Evolutionary conservation across 2,329 filamentous ascomycete species (phyloP).

Genomic region (Tetracladium maxilliforme): DNA sequence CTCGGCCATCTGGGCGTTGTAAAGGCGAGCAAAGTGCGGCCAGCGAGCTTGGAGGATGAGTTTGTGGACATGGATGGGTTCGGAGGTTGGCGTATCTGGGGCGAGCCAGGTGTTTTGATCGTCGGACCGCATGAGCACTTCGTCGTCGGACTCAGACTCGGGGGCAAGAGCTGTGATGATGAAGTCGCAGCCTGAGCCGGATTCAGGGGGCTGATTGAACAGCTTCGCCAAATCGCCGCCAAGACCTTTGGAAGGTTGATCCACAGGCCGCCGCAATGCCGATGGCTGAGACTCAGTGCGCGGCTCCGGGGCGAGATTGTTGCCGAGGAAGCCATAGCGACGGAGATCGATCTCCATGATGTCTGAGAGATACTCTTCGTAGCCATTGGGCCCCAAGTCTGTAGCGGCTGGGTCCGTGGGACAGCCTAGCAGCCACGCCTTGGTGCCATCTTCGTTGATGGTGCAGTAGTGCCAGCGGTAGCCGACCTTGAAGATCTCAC

Average conservation of each 20-base stretch:
- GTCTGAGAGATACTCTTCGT: slow-evolving; percentile 88
- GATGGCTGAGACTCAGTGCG: slow-evolving; percentile 24
- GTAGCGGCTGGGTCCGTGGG: slow-evolving; percentile 56
- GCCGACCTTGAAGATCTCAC: slow-evolving; percentile 81
- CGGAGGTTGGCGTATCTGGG: slow-evolving; percentile 51
- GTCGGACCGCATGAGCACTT: slow-evolving; percentile 31
- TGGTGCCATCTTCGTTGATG: slow-evolving; percentile 87
- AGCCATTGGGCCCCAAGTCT: slow-evolving; percentile 51
- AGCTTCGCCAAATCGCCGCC: slow-evolving; percentile 75
- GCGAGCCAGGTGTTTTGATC: slow-evolving; percentile 37
- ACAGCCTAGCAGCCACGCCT: slow-evolving; percentile 92
- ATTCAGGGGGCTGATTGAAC: slow-evolving; percentile 76
- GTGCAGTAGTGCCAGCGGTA: slow-evolving; percentile 98
- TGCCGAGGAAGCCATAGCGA: slow-evolving; percentile 80
- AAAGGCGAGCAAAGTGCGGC: slow-evolving; percentile 90
- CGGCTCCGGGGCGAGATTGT: slow-evolving; percentile 46
- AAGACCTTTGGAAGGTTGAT: slow-evolving; percentile 50
- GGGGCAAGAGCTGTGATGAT: slow-evolving; percentile 78
- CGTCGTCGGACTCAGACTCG: slow-evolving; percentile 51
- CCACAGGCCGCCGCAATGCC: slow-evolving; percentile 20
- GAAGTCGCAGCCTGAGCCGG: slow-evolving; percentile 80
- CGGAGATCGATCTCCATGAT: slow-evolving; percentile 88
- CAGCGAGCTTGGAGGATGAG: slow-evolving; percentile 89
- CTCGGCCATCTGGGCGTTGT: slow-evolving; percentile 89
- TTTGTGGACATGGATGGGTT: slow-evolving; percentile 85